Percentiles rank a stretch among this genome's conserved stretches.
These are phyloP conservation scores for Daldinia grandis DNA, from an alignment of 495 filamentous ascomycete genomes.

Conservation along the genomic window DNA sequence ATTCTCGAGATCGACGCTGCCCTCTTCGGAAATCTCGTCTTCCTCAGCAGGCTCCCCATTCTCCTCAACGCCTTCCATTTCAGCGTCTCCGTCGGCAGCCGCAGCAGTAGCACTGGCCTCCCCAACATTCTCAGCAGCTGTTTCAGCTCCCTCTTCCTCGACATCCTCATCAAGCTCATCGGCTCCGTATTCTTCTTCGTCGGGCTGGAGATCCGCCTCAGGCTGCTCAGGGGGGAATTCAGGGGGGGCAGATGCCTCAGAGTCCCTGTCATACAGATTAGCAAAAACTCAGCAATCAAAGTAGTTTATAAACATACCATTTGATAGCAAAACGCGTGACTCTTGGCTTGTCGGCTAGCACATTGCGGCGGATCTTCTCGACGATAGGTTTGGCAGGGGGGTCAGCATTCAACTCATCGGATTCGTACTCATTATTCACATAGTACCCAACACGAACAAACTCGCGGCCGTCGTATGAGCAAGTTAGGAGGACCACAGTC, in stretches of 20 bases:
- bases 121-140: slow-evolving; percentile 49
- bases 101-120: slow-evolving; percentile 55
- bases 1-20: slow-evolving; percentile 94
- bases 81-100: slow-evolving; percentile 70
- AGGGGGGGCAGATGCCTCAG: slow-evolving; percentile 91
- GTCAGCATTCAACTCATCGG: slow-evolving; percentile 84
- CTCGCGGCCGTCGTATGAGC: slow-evolving; percentile 94
- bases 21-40: slow-evolving; percentile 85
- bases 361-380: slow-evolving; percentile 88
- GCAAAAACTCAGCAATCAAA: background rate
- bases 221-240: slow-evolving; percentile 98
- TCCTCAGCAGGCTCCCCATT: slow-evolving; percentile 61
- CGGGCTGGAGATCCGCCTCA: slow-evolving; percentile 84
- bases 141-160: slow-evolving; percentile 59
- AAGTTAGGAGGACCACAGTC: slow-evolving; percentile 94
- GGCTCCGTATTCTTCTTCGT: slow-evolving; percentile 89
- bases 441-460: slow-evolving; percentile 99
- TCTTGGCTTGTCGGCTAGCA: slow-evolving; percentile 95
- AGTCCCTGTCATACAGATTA: slow-evolving; percentile 72
- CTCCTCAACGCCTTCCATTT: slow-evolving; percentile 81
- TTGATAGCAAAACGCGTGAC: slow-evolving; percentile 99
- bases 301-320: slow-evolving; percentile 68
- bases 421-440: slow-evolving; percentile 97
- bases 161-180: slow-evolving; percentile 78
- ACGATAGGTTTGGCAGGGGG: slow-evolving; percentile 91